Percentiles rank a stretch among this genome's conserved stretches.
These are phyloP conservation scores for Calonectria pteridis DNA, from an alignment of 2,329 filamentous ascomycete species.

Conservation along the genomic window DNA sequence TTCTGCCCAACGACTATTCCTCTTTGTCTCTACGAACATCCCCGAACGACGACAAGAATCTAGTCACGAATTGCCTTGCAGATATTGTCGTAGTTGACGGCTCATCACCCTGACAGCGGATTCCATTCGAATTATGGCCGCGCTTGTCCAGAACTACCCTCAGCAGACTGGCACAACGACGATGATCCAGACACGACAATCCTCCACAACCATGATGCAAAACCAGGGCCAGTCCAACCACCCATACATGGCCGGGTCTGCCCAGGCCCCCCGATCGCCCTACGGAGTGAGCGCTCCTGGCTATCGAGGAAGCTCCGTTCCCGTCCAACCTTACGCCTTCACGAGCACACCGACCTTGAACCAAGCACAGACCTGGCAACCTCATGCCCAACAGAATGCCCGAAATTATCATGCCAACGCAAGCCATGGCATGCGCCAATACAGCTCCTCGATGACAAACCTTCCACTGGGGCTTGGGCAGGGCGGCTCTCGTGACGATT, in stretches of 20 bases:
- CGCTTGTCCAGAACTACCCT: slow-evolving; percentile 84
- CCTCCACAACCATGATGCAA: slow-evolving; percentile 65
- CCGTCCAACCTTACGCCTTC: slow-evolving; percentile 83
- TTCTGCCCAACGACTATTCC: slow-evolving; percentile 25
- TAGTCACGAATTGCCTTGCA: slow-evolving; percentile 24
- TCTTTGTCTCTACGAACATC: slow-evolving; percentile 14
- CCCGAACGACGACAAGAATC: slow-evolving; percentile 32
- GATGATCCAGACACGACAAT: slow-evolving; percentile 81
- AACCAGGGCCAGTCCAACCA: slow-evolving; percentile 63
- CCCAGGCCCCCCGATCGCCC: slow-evolving; percentile 49
- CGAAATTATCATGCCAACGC: slow-evolving; percentile 38
- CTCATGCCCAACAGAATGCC: slow-evolving; percentile 42
- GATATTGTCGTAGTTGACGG: slow-evolving; percentile 37
- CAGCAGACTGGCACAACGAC: slow-evolving; percentile 80
- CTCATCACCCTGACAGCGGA: slow-evolving; percentile 2
- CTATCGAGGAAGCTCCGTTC: slow-evolving; percentile 68
- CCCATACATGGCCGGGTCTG: slow-evolving; percentile 59
- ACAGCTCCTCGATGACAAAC: slow-evolving; percentile 56
- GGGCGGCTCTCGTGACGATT: slow-evolving; percentile 66
- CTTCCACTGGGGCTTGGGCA: slow-evolving; percentile 52
- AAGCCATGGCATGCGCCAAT: slow-evolving; percentile 49
- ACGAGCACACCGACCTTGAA: slow-evolving; percentile 76
- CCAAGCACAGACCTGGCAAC: slow-evolving; percentile 65
- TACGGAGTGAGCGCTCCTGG: slow-evolving; percentile 54
- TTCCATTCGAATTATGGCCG: slow-evolving; percentile 75